Evolutionary conservation across 306 rosid genomes (phyloP), one percentile per base, ranked within the genome.

Genomic region (Citrullus mucosospermus): DNA sequence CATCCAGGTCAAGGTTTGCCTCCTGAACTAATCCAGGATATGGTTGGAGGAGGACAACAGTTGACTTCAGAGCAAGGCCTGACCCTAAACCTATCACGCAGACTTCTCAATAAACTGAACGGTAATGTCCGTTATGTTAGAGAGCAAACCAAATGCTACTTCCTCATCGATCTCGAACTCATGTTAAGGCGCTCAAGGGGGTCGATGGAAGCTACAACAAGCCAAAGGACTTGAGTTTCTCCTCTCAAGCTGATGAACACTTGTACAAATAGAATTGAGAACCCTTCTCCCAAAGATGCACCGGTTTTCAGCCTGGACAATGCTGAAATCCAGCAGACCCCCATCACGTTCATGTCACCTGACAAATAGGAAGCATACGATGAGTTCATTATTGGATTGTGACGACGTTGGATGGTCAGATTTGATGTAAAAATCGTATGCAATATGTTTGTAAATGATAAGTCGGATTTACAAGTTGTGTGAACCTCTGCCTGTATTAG

Each of bases 1-100:
- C 97, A 90, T 81, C 91, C 90, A 14, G 96, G 96, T 77, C 76
- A 79, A 85, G 96, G 96, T 61, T 75, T 93, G 72, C 92, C 97
- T 73, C 57, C 87, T 20, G 66, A 84, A 14, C 81, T 88, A 66
- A 84, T 90, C 76, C 86, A 86, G 57, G 91, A 90, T 17, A 90
- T 86, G 91, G 83, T 91, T 46, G 91, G 87, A 72, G 85, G 83
- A 22, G 97, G 85, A 72, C 86, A 84, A 72, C 87, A 82, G 75
- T 88, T 91, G 88, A 84, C 81, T 25, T 84, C 93, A 10, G 88
- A 84, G 54, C 93, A 90, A 90, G 97, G 97, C 78, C 82, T 90
- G 25, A 91, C 91, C 22, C 86, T 93, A 76, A 79, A 79, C 55
- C 70, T 89, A 81, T 89, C 93, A 36, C 84, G 92, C 78, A 93